phyloP scores from a whole-genome alignment of 2,329 filamentous ascomycete genomes.

The Cladosporium sp. region DNA sequence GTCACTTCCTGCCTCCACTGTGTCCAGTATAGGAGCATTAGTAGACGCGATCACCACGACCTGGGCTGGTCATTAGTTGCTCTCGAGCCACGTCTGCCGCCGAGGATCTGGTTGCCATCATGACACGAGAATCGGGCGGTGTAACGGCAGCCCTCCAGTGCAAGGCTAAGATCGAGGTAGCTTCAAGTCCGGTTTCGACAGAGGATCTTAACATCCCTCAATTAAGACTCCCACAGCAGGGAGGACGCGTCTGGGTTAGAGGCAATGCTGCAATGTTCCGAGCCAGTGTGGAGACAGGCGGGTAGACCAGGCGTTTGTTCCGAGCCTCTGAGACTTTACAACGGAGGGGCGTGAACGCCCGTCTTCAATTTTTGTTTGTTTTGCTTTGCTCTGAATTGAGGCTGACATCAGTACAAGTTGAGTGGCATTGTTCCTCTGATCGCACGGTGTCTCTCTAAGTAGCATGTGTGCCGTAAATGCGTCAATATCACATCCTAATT shows the following conservation, averaged over 20 bases:
- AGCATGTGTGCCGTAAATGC: background rate
- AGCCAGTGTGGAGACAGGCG: background rate
- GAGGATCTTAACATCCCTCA: conserved; percentile 7
- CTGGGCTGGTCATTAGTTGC: background rate
- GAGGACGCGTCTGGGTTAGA: background rate
- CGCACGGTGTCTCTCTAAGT: background rate
- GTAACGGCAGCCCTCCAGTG: background rate
- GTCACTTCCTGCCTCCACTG: background rate
- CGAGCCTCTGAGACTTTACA: background rate
- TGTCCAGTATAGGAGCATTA: background rate
- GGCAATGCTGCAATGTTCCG: background rate
- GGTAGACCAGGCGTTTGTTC: conserved; percentile 4
- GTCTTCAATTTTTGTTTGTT: background rate
- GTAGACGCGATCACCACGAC: background rate
- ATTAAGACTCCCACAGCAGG: conserved; percentile 3
- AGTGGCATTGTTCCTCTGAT: background rate
- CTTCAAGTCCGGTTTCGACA: background rate
- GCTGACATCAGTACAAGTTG: background rate
- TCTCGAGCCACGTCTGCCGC: background rate
- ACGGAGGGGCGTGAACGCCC: background rate
- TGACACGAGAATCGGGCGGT: conserved; percentile 3
- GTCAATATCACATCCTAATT: background rate
- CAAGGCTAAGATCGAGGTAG: conserved; percentile 8
- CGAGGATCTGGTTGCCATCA: background rate
- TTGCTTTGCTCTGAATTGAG: background rate